Evolutionary conservation across 2,329 filamentous ascomycete genomes (phyloP), one percentile per base, ranked within the genome.

Genomic region (Arthrobotrys pseudoclavata): DNA sequence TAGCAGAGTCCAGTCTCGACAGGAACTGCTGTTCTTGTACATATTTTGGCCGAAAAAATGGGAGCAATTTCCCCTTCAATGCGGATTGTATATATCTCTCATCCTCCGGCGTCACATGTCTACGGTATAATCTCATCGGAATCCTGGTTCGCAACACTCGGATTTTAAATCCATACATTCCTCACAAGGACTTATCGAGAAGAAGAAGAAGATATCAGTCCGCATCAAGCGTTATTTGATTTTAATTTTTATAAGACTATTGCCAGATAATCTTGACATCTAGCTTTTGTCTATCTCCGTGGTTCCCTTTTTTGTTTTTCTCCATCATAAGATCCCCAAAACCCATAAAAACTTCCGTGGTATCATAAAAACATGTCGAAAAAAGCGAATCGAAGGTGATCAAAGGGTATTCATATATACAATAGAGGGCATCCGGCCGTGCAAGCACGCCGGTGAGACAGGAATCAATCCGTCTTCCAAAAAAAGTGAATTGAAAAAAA

Each of bases 391-490:
- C 34, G 20, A 42, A 15, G 31, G 20, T 15, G 5, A n/a, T n/a
- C 7, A 42, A 42, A 26, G 22, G 34, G 34, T 60, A 10, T 22
- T 0, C 42, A 55, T 79, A 79, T 70, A 34, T 75, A 75, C 66
- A 79, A 48, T 34, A 42, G 55, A 68, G 67, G n/a, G 26, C 15
- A 72, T 31, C 26, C 1, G 31, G 37, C 22, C 15, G 15, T 55
- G 64, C 60, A 52, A 62, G 57, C 70, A 74, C 42, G 45, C 29
- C 37, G 9, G 22, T 42, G 40, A 20, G 20, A 15, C 26, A 26
- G 40, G 50, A 69, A 69, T 70, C 53, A 34, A 76, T 52, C 55
- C 61, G 47, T 26, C 45, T 2, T 5, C 24, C 4, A 61, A 47
- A 24, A 48, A 10, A 52, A 22, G n/a, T 3, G 26, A 53, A 48